A percentile compares a stretch with the other conserved stretches of the same genome.
Evolutionary conservation across 176 grass and related monocot species (phyloP).

Genomic region (Carex littledalei): DNA sequence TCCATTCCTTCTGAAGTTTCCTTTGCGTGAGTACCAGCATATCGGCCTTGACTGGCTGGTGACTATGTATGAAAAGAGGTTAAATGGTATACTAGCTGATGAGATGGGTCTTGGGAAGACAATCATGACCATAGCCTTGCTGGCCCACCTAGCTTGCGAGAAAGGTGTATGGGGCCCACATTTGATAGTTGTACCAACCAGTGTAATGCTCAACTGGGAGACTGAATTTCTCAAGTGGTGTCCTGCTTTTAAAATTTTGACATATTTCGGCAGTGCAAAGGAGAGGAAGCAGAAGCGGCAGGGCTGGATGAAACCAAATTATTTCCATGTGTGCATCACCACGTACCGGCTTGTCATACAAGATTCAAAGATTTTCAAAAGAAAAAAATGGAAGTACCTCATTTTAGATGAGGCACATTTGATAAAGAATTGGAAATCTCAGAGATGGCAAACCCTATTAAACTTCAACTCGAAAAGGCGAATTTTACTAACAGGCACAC

Average conservation of each 20-base stretch:
- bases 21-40: conserved; percentile 98
- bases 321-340: conserved; percentile 97
- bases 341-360: conserved; percentile 98
- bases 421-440: conserved; percentile 99
- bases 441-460: conserved; percentile 93
- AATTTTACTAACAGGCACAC: conserved; percentile 95
- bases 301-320: conserved; percentile 96
- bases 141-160: conserved; percentile 93
- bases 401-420: conserved; percentile 99
- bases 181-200: conserved; percentile 95
- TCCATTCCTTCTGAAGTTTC: conserved; percentile 96
- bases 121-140: conserved; percentile 96
- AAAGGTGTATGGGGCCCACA: conserved; percentile 99
- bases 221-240: conserved; percentile 99
- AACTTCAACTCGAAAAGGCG: conserved; percentile 97
- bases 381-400: conserved; percentile 99
- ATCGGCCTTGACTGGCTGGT: conserved; percentile 97
- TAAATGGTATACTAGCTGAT: conserved; percentile 99
- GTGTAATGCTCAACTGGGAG: conserved; percentile 99
- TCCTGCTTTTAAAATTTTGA: conserved; percentile 96
- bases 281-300: conserved; percentile 96
- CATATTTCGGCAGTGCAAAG: conserved; percentile 98
- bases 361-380: conserved; percentile 92
- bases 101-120: conserved; percentile 99
- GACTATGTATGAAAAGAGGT: conserved; percentile 94